These are phyloP conservation scores for Acmispon strigosus DNA, from an alignment of 306 rosid species.

Conservation along the genomic window DNA sequence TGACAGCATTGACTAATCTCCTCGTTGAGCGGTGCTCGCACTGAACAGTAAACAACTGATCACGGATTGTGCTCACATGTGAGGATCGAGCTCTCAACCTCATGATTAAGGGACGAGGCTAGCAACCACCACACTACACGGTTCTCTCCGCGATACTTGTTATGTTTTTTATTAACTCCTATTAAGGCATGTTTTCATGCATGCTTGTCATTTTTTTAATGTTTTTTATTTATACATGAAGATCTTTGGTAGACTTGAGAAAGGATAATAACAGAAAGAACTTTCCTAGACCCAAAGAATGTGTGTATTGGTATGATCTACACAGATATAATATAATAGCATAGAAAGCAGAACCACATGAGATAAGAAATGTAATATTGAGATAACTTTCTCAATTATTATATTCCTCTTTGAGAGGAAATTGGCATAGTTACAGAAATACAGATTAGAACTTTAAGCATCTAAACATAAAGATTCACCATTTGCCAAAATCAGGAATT, in stretches of 20 bases:
- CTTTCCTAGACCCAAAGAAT: not conserved
- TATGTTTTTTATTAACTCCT: not conserved
- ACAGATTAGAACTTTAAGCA: not conserved
- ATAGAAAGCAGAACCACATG: not conserved
- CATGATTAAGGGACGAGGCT: too few species aligned
- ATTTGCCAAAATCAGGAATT: not conserved
- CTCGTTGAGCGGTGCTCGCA: too few species aligned
- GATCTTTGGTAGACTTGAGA: conserved; percentile 1
- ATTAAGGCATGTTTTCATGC: not conserved
- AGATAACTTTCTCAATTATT: not conserved
- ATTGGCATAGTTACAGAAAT: not conserved
- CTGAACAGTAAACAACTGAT: too few species aligned
- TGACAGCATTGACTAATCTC: too few species aligned
- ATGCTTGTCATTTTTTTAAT: not conserved
- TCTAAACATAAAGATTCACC: conserved; percentile 2
- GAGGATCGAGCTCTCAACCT: too few species aligned
- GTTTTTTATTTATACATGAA: not conserved
- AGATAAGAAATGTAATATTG: not conserved
- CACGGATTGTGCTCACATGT: too few species aligned
- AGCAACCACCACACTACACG: too few species aligned
- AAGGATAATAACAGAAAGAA: not conserved
- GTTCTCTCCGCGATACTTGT: conserved; percentile 48
- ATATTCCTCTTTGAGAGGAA: not conserved
- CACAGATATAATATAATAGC: not conserved
- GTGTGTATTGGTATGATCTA: not conserved